Percentiles rank a stretch among this genome's conserved stretches.
Evolutionary conservation across 2,329 filamentous ascomycete genomes (phyloP).

Genomic region (Penicillium olsonii): DNA sequence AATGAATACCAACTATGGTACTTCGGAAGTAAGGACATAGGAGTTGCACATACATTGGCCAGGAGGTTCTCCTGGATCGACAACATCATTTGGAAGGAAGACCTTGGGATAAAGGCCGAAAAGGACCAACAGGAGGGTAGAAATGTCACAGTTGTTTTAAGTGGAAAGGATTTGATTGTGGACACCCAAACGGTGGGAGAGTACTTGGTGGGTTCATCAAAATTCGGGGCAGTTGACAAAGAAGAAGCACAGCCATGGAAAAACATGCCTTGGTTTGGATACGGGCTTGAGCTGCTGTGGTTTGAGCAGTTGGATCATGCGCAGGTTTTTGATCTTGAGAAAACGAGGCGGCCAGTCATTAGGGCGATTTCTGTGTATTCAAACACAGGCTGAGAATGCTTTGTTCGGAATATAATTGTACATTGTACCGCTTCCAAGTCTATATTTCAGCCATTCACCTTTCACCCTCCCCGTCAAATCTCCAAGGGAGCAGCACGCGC

Average conservation of each 20-base stretch:
- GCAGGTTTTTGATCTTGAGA: slow-evolving; percentile 55
- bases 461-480: too few relatives aligned
- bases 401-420: too few relatives aligned
- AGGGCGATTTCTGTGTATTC: slow-evolving; percentile 19
- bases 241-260: slow-evolving; percentile 16
- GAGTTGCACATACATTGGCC: slow-evolving; percentile 64
- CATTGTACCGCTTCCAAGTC: too few relatives aligned
- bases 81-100: slow-evolving; percentile 70
- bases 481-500: too few relatives aligned
- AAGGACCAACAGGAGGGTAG: slow-evolving; percentile 22
- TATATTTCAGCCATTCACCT: too few relatives aligned
- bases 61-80: slow-evolving; percentile 72
- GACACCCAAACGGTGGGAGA: slow-evolving; percentile 59
- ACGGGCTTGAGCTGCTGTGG: slow-evolving; percentile 60
- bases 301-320: slow-evolving; percentile 65
- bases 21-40: slow-evolving; percentile 68
- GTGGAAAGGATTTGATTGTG: slow-evolving; percentile 65
- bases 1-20: slow-evolving; percentile 72
- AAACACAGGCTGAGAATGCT: not conserved
- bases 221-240: slow-evolving; percentile 12
- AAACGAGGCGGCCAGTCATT: slow-evolving; percentile 19
- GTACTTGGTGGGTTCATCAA: slow-evolving; percentile 52
- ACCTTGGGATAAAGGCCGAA: slow-evolving; percentile 45
- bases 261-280: slow-evolving; percentile 31
- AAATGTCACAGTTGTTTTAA: slow-evolving; percentile 59